A percentile compares a stretch with the other conserved stretches of the same genome.
Evolutionary conservation across 106 monocot species (phyloP).

Genomic region (Allium cepa): DNA sequence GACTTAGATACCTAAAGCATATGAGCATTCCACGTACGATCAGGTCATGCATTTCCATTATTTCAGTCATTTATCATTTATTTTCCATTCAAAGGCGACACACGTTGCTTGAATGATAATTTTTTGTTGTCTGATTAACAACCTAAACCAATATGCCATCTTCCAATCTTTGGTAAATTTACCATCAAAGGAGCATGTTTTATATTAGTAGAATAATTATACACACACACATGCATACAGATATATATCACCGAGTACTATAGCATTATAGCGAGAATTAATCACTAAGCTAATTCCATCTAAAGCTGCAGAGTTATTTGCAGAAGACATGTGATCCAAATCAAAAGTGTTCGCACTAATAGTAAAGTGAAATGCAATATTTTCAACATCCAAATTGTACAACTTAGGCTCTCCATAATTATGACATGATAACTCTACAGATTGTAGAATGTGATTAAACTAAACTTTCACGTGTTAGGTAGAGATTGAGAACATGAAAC

Average conservation of each 20-base stretch:
- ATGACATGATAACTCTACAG: conserved; percentile 45
- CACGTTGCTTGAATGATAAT: conserved; percentile 10
- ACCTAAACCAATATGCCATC: conserved; percentile 67
- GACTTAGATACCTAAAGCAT: conserved; percentile 50
- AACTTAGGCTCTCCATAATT: conserved; percentile 40
- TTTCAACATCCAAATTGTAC: conserved; percentile 56
- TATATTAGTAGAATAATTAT: conserved; percentile 70
- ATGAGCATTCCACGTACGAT: conserved; percentile 56
- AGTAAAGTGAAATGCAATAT: conserved; percentile 32
- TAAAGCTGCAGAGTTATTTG: conserved; percentile 14
- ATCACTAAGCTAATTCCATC: conserved; percentile 40
- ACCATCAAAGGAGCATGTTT: conserved; percentile 43
- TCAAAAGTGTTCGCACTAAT: conserved; percentile 29
- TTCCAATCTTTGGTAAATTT: conserved; percentile 56
- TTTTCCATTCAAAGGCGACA: conserved; percentile 73
- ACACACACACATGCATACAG: no score
- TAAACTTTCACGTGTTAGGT: conserved; percentile 9
- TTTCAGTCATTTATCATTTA: conserved; percentile 50
- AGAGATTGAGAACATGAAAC: conserved; percentile 49
- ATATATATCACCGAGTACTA: conserved; percentile 41
- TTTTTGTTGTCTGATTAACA: conserved; percentile 34
- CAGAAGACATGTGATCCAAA: conserved; percentile 19
- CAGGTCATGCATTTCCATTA: conserved; percentile 55
- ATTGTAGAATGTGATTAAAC: conserved; percentile 48
- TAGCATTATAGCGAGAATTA: conserved; percentile 63